Conservation (phyloP, 805 yeast species). For the Barnettozyma sucrosica region DNA sequence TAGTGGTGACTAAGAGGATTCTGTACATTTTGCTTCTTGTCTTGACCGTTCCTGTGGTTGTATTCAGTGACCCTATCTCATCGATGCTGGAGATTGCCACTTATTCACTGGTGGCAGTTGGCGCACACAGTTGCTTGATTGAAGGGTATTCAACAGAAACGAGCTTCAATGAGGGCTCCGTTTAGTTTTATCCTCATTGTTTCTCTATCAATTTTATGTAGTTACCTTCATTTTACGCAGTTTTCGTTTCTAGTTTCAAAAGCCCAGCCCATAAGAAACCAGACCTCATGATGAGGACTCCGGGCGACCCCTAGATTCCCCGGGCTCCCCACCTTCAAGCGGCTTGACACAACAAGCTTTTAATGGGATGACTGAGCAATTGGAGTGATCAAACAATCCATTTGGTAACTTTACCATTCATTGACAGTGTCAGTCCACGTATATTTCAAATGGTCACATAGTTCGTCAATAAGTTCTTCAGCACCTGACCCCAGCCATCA, state of each 20-base stretch:
- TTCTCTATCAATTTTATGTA: neutral
- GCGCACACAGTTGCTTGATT: constrained; percentile 8
- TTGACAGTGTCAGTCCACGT: no score
- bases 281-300: neutral
- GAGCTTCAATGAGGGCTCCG: constrained; percentile 16
- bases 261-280: neutral
- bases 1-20: constrained; percentile 3
- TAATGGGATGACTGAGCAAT: neutral
- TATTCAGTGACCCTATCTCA: constrained; percentile 2
- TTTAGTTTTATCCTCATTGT: neutral
- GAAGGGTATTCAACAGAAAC: constrained; percentile 17
- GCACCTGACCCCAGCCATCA: neutral
- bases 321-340: neutral
- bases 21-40: neutral
- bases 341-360: neutral
- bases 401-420: no score
- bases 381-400: neutral
- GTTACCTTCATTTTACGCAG: neutral
- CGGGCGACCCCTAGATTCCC: neutral
- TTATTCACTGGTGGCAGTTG: constrained; percentile 5
- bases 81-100: constrained; percentile 2
- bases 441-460: neutral
- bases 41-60: constrained; percentile 1
- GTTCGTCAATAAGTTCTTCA: neutral
- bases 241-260: neutral